These are phyloP conservation scores for Fusarium acutatum DNA, from an alignment of 2,329 filamentous ascomycete species.

Conservation along the genomic window DNA sequence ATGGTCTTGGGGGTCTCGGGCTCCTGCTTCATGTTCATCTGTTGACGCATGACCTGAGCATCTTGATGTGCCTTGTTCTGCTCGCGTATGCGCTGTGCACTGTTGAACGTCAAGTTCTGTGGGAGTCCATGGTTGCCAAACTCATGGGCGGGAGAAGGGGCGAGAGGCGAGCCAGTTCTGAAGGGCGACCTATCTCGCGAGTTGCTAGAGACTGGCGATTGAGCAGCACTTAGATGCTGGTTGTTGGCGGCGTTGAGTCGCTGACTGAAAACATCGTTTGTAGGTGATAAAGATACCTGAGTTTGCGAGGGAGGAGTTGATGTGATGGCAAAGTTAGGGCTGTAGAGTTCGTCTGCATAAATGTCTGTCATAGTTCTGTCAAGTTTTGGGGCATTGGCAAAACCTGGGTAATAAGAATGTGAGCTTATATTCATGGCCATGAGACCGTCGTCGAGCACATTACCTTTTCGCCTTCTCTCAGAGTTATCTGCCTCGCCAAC, in stretches of 20 bases:
- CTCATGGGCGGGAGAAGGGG: conserved; percentile 57
- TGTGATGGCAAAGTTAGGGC: conserved; percentile 70
- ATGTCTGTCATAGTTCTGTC: conserved; percentile 87
- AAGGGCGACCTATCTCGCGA: conserved; percentile 83
- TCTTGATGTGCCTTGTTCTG: conserved; percentile 69
- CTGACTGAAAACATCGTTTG: conserved; percentile 74
- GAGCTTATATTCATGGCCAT: conserved; percentile 57
- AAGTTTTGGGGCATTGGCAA: conserved; percentile 73
- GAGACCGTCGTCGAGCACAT: conserved; percentile 36
- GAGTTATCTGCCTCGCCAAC: conserved; percentile 59
- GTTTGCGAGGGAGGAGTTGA: conserved; percentile 61
- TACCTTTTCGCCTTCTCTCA: conserved; percentile 65
- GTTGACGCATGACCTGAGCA: conserved; percentile 55
- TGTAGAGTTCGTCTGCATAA: conserved; percentile 86
- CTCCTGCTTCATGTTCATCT: conserved; percentile 51
- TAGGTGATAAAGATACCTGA: conserved; percentile 57
- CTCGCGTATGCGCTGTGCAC: conserved; percentile 68
- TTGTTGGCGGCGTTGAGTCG: conserved; percentile 82
- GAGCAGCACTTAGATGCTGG: conserved; percentile 70
- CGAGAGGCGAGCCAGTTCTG: conserved; percentile 72
- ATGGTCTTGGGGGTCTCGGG: conserved; percentile 79
- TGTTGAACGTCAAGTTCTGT: conserved; percentile 52
- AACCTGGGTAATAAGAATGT: conserved; percentile 62
- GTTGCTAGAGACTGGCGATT: conserved; percentile 57
- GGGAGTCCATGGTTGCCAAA: conserved; percentile 36